Percentiles rank a stretch among this genome's conserved stretches.
Conservation (phyloP, 768 basidiomycete genomes). For the Tricholoma terreum region DNA sequence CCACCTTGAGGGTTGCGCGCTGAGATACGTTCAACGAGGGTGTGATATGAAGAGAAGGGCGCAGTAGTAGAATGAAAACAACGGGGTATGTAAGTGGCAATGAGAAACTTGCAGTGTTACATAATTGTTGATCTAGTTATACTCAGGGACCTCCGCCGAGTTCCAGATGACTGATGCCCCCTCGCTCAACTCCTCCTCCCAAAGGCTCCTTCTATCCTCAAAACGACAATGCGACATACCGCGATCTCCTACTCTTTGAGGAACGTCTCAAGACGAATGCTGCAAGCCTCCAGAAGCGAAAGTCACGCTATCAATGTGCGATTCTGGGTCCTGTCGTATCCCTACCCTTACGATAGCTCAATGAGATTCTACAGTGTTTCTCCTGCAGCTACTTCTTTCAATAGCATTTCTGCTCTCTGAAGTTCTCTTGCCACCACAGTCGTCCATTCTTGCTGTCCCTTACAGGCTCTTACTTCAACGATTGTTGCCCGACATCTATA, state of each 20-base stretch:
- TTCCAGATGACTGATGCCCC: too few species aligned
- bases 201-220: conserved; percentile 46
- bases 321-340: conserved; percentile 17
- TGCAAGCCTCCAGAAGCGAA: conserved; percentile 71
- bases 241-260: conserved; percentile 90
- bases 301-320: conserved; percentile 80
- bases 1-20: too few species aligned
- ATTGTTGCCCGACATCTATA: conserved; percentile 51
- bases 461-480: conserved; percentile 50
- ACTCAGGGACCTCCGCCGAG: too few species aligned
- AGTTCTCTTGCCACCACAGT: conserved; percentile 62
- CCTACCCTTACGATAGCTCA: background rate
- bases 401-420: conserved; percentile 74
- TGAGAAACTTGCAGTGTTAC: too few species aligned
- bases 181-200: conserved; percentile 36
- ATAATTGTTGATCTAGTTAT: too few species aligned
- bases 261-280: conserved; percentile 96
- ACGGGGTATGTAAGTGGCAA: too few species aligned
- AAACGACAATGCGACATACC: conserved; percentile 75
- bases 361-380: conserved; percentile 54
- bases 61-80: too few species aligned
- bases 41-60: too few species aligned
- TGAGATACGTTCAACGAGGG: too few species aligned
- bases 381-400: conserved; percentile 61
- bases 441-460: conserved; percentile 63